phyloP scores from a whole-genome alignment of 2,329 filamentous ascomycete species.

The Alternaria hordeiaustralica region DNA sequence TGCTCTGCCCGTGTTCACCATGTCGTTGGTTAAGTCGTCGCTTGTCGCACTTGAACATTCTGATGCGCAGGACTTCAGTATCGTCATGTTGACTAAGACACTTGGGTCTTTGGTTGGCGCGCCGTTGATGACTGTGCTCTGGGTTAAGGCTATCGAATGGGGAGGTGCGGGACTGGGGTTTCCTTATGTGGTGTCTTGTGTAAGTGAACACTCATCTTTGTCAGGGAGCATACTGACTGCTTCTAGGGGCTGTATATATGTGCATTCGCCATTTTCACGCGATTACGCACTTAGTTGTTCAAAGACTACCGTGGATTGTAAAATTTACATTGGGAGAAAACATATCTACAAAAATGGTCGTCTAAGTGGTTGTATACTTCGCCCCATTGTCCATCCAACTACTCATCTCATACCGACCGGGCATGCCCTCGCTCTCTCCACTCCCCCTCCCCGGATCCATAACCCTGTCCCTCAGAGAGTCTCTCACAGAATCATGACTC shows the following conservation, averaged over 20 bases:
- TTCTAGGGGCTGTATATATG: slow-evolving; percentile 18
- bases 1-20: slow-evolving; percentile 48
- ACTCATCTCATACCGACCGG: neutral
- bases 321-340: neutral
- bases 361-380: neutral
- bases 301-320: neutral
- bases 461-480: slow-evolving; percentile 8
- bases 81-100: slow-evolving; percentile 48
- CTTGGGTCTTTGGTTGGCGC: slow-evolving; percentile 45
- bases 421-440: slow-evolving; percentile 11
- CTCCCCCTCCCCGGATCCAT: slow-evolving; percentile 6
- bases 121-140: slow-evolving; percentile 46
- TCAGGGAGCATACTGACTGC: neutral
- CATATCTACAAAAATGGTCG: neutral
- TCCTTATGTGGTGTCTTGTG: slow-evolving; percentile 45
- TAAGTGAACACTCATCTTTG: slow-evolving; percentile 22
- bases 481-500: slow-evolving; percentile 4
- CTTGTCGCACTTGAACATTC: slow-evolving; percentile 36
- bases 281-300: neutral
- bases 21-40: slow-evolving; percentile 46
- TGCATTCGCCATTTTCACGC: slow-evolving; percentile 6
- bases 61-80: slow-evolving; percentile 45
- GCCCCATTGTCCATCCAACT: slow-evolving; percentile 2
- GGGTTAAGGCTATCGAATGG: slow-evolving; percentile 44
- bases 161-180: slow-evolving; percentile 43